These are phyloP conservation scores for Cladorrhinum sp. DNA, from an alignment of 2,329 filamentous ascomycete species.

Conservation along the genomic window DNA sequence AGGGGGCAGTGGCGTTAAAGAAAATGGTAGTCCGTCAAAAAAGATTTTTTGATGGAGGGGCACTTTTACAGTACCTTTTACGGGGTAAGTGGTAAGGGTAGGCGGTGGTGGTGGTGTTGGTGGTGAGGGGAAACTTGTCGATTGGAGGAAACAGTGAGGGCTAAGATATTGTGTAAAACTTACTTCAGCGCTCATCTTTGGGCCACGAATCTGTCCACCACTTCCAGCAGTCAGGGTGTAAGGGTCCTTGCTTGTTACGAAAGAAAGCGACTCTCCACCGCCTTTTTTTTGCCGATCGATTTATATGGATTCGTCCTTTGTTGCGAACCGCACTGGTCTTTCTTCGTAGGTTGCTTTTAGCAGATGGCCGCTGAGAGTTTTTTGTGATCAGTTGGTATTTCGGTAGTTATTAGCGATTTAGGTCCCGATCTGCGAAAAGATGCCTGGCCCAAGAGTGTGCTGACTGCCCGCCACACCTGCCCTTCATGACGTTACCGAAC, in stretches of 20 bases:
- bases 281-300: conserved; percentile 10
- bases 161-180: conserved; percentile 27
- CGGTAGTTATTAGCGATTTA: not conserved
- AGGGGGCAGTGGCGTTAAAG: not conserved
- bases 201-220: conserved; percentile 15
- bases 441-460: not conserved
- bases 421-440: not conserved
- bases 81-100: not conserved
- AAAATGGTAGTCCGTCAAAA: not conserved
- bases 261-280: conserved; percentile 20
- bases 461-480: not conserved
- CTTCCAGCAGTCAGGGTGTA: not conserved
- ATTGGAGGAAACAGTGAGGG: conserved; percentile 15
- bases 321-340: not conserved
- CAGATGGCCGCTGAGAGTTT: not conserved
- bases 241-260: conserved; percentile 2
- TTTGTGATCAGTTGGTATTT: conserved; percentile 8
- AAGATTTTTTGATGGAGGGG: conserved; percentile 20
- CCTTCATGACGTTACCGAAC: conserved; percentile 23
- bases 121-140: conserved; percentile 11
- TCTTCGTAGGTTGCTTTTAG: not conserved
- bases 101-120: conserved; percentile 8
- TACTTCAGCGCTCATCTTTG: conserved; percentile 36
- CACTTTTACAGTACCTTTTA: conserved; percentile 8
- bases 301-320: not conserved